Base-by-base conservation (phyloP, 495 filamentous ascomycete species). In the Beverwykella pulmonaria region DNA sequence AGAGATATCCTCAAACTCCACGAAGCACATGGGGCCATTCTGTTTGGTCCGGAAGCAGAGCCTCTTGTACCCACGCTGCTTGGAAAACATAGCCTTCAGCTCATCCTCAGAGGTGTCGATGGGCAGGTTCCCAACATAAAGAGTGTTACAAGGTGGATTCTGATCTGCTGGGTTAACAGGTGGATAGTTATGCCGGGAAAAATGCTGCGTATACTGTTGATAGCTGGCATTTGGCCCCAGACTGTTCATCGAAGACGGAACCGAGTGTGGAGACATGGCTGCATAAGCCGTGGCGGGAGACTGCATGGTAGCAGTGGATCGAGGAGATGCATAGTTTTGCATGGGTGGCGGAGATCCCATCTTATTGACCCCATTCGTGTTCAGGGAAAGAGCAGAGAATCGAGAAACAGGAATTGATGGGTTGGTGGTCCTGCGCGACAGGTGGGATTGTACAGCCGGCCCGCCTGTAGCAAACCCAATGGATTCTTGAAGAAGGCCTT, bases 11-110 rank as follows among this genome's bases (percentile, higher is more conserved):
- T 98, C 94, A 74, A 98, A 98, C 76, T 98, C 95, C 44, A 98
- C 94, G 72, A 98, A 98, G 73, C 94, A 98, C 95, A 98, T 98
- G 14, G 95, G 94, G 0, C 95, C 95, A 72, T 98, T 96, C 68
- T 93, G 90, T 78, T 98, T 98, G 55, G 93, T 96, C n/a, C 95
- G 86, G 80, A 97, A 96, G 72, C 92, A 97, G 4, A 98, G 87
- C 39, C 94, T 84, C 79, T 96, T 98, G 77, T 98, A 98, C 17
- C 94, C 94, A 34, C 93, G 90, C 70, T 95, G 91, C 76, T 93
- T 94, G 47, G 88, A 92, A 74, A 98, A 98, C 75, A 98, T 84
- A 15, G 90, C 88, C 76, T 98, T 98, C 50, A 98, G 83, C 74
- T 98, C 94, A 71, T 98, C 95, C 73, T 98, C 94, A 0, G 91